Evolutionary conservation across 352 stramenopile species (phyloP), one percentile per base, ranked within the genome.

Genomic region (Aphanomyces euteiches): DNA sequence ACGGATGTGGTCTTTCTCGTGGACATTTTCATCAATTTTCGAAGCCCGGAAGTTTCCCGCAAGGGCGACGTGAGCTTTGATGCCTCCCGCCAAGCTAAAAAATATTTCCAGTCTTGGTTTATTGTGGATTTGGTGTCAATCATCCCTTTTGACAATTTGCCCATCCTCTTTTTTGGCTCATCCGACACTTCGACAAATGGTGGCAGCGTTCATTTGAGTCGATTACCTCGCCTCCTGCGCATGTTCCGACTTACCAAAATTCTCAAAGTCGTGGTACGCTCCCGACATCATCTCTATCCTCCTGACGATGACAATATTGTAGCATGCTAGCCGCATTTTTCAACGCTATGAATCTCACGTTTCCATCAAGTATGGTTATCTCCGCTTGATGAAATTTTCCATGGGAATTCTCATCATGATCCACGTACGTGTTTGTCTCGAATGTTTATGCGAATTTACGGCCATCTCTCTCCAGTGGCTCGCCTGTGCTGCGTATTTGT

Each of bases 201-300:
- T 13, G 54, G 54, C n/a, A 28, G 28, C 2, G 54, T 61, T 37
- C 41, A 67, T 45, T 45, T 67, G 10, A 48, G 17, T 15, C 41
- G 43, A 10, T 45, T 67, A 5, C 59, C 59, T 15, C 59, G 59
- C 15, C 59, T 67, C 59, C 43, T 67, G 4, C 59, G 59, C 59
- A 67, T 67, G 59, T 67, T 67, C 13, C 59, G 59, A 41, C 41
- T 67, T 4, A 67, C 59, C 1, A 67, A 67, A 19, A 67, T 67
- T 15, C 59, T 67, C 59, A 67, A 67, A 50, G 43, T 67, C 21
- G 59, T 67, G 19, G 59, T 67, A 67, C 17, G 59, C 12, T 19
- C 2, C 17, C 37, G 3, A 64, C 15, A 5, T 0, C 5, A 48
- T 50, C 8, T n/a, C 17, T 6, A 4, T 21, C 56, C 28, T 15